A percentile compares a stretch with the other conserved stretches of the same genome.
These are phyloP conservation scores for Penicillium freii DNA, from an alignment of 2,329 filamentous ascomycete genomes.

Conservation along the genomic window DNA sequence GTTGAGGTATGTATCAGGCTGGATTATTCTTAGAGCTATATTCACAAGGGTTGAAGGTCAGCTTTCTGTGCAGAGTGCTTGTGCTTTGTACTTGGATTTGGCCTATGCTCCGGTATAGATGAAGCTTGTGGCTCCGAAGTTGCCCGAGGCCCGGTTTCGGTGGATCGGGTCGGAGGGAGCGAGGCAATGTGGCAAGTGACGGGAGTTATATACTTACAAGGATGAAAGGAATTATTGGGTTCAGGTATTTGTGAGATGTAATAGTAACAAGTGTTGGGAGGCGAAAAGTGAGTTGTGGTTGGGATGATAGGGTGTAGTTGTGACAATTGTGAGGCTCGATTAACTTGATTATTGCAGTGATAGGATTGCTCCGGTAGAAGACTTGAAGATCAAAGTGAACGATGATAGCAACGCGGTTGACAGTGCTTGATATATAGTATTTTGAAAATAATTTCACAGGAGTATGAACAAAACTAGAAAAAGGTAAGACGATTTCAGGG, in stretches of 20 bases:
- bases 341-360: not conserved
- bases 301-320: not conserved
- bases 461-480: not conserved
- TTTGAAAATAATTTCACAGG: not conserved
- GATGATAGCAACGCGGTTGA: not conserved
- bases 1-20: not conserved
- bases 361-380: not conserved
- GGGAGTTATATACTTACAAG: slow-evolving; percentile 16
- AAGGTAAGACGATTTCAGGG: not conserved
- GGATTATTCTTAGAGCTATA: not conserved
- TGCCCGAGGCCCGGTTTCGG: slow-evolving; percentile 17
- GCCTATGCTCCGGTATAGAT: slow-evolving; percentile 9
- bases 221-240: not conserved
- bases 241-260: not conserved
- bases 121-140: slow-evolving; percentile 12
- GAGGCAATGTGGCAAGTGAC: slow-evolving; percentile 14
- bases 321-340: not conserved
- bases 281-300: not conserved
- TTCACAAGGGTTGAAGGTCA: slow-evolving; percentile 1
- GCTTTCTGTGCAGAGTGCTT: slow-evolving; percentile 1
- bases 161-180: slow-evolving; percentile 13
- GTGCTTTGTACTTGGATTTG: slow-evolving; percentile 8
- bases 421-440: not conserved
- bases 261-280: not conserved
- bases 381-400: not conserved